Percentiles rank a stretch among this genome's conserved stretches.
These are phyloP conservation scores for Boletus vermiculosoides DNA, from an alignment of 768 basidiomycete species.

Conservation along the genomic window DNA sequence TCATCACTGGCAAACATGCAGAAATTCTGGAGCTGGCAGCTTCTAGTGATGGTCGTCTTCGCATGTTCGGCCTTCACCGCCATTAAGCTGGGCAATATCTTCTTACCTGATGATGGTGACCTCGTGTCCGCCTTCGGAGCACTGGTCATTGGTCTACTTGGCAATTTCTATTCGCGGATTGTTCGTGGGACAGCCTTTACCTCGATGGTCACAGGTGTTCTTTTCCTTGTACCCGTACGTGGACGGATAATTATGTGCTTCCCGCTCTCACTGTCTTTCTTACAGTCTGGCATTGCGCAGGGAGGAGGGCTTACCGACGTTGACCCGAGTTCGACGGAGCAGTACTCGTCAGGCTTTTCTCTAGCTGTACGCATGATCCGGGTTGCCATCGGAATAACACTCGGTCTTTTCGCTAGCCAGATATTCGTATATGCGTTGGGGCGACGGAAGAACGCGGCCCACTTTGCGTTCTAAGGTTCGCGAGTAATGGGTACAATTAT, in stretches of 20 bases:
- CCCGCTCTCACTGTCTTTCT: slow-evolving; percentile 20
- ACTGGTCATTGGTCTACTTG: slow-evolving; percentile 73
- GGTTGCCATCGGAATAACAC: slow-evolving; percentile 81
- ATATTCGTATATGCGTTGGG: slow-evolving; percentile 75
- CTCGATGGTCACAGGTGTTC: slow-evolving; percentile 90
- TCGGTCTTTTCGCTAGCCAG: slow-evolving; percentile 81
- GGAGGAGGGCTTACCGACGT: slow-evolving; percentile 63
- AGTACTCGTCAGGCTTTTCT: slow-evolving; percentile 75
- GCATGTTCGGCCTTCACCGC: slow-evolving; percentile 74
- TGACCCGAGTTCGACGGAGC: slow-evolving; percentile 48
- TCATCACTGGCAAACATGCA: slow-evolving; percentile 80
- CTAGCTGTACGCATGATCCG: slow-evolving; percentile 81
- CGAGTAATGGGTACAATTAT: background rate
- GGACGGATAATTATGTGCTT: background rate
- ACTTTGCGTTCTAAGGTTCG: slow-evolving; percentile 66
- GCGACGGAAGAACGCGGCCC: slow-evolving; percentile 65
- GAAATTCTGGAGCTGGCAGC: slow-evolving; percentile 63
- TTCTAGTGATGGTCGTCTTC: slow-evolving; percentile 79
- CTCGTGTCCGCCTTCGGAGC: slow-evolving; percentile 79
- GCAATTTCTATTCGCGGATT: slow-evolving; percentile 77
- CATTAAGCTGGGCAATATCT: slow-evolving; percentile 59
- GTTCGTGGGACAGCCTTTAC: slow-evolving; percentile 83
- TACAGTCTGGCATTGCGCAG: slow-evolving; percentile 71
- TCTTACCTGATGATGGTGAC: slow-evolving; percentile 66
- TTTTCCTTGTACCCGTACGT: slow-evolving; percentile 84